Conservation (phyloP, 768 basidiomycete species). For the Rhizopogon roseolus region DNA sequence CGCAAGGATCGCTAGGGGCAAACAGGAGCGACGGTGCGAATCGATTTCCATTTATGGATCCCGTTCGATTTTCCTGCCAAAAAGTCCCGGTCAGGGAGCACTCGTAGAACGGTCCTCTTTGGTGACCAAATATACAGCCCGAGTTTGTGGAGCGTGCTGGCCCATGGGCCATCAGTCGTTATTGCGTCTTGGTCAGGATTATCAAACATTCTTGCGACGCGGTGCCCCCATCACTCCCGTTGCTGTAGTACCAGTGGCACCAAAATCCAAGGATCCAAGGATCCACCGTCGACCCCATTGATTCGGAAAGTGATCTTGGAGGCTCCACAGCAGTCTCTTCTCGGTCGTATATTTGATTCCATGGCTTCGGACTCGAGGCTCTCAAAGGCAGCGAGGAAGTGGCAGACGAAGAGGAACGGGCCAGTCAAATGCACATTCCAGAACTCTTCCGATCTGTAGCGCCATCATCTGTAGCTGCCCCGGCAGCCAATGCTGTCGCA, state of each 20-base stretch:
- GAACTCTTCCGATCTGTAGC: conserved; percentile 45
- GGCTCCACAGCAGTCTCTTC: conserved; percentile 41
- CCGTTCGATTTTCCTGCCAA: no score
- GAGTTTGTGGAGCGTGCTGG: conserved; percentile 57
- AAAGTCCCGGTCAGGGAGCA: conserved; percentile 38
- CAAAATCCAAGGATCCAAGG: conserved; percentile 19
- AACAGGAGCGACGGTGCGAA: no score
- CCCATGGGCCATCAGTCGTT: conserved; percentile 57
- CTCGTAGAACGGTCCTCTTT: conserved; percentile 58
- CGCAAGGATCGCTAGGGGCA: no score
- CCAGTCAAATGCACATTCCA: conserved; percentile 33
- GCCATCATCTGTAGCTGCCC: conserved; percentile 8
- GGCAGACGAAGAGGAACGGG: conserved; percentile 25
- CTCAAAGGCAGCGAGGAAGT: conserved; percentile 43
- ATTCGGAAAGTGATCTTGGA: conserved; percentile 38
- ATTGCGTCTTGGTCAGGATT: conserved; percentile 60
- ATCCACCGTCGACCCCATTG: conserved; percentile 31
- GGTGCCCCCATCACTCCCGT: conserved; percentile 37
- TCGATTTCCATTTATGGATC: no score
- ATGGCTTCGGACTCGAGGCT: conserved; percentile 58
- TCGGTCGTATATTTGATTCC: conserved; percentile 47
- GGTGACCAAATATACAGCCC: conserved; percentile 64
- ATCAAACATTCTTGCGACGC: conserved; percentile 58
- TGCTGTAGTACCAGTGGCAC: conserved; percentile 19
- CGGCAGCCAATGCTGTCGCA: neutral